Percentiles rank a stretch among this genome's conserved stretches.
phyloP scores from a whole-genome alignment of 31 red algal genomes.

The Odonthalia washingtoniensis region DNA sequence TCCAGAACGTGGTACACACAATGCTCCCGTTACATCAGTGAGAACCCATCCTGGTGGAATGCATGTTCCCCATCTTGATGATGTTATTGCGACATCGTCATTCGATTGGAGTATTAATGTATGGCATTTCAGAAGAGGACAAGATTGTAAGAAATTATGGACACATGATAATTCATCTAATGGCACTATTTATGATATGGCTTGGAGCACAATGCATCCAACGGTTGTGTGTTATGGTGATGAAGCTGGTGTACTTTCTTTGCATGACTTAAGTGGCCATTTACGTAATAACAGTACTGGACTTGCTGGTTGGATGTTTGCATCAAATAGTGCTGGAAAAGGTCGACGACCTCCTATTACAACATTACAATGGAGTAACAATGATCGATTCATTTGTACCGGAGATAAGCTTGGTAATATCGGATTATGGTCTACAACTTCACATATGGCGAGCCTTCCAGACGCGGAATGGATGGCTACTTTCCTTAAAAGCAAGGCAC shows the following conservation, averaged over 20 bases:
- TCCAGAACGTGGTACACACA: slow-evolving; percentile 26
- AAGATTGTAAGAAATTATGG: slow-evolving; percentile 24
- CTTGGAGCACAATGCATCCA: slow-evolving; percentile 62
- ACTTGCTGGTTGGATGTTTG: slow-evolving; percentile 42
- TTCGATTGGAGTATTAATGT: slow-evolving; percentile 60
- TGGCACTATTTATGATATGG: slow-evolving; percentile 53
- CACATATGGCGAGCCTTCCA: slow-evolving; percentile 55
- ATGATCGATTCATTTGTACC: slow-evolving; percentile 42
- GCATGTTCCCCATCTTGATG: slow-evolving; percentile 42
- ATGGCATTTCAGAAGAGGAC: slow-evolving; percentile 57
- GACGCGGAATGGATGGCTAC: slow-evolving; percentile 65
- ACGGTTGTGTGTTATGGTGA: slow-evolving; percentile 50
- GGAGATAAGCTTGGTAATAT: slow-evolving; percentile 53
- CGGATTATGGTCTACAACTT: slow-evolving; percentile 44
- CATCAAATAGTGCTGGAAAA: background rate
- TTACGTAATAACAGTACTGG: slow-evolving; percentile 1
- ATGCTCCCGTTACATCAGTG: slow-evolving; percentile 44
- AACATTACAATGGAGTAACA: slow-evolving; percentile 50
- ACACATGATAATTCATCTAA: slow-evolving; percentile 46
- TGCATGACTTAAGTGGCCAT: slow-evolving; percentile 58
- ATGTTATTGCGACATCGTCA: slow-evolving; percentile 57
- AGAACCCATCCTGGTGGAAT: slow-evolving; percentile 56
- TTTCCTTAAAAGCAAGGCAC: slow-evolving; percentile 56
- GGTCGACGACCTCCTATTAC: background rate
- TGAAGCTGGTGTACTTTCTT: slow-evolving; percentile 56